Conservation (phyloP, 495 filamentous ascomycete genomes). For the Darksidea phi region DNA sequence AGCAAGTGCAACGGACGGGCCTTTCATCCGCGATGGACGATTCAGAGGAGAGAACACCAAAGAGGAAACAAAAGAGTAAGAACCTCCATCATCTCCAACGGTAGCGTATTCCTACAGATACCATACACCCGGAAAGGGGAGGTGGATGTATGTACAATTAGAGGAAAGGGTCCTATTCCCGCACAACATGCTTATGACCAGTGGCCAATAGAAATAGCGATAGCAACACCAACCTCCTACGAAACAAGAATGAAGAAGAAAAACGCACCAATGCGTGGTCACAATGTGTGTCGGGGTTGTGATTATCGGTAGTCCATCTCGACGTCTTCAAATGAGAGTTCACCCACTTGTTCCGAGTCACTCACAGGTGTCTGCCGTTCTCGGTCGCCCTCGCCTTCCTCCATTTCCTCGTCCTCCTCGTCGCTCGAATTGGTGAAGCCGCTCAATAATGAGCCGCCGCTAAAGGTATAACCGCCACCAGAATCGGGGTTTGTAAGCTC, state of each 20-base stretch:
- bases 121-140: conserved; percentile 1
- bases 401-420: conserved; percentile 94
- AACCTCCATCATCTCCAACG: conserved; percentile 3
- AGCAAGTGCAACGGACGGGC: too few species aligned
- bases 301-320: conserved; percentile 53
- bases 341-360: conserved; percentile 67
- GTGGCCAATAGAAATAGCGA: conserved; percentile 2
- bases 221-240: not conserved
- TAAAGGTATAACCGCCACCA: conserved; percentile 61
- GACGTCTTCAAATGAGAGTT: conserved; percentile 57
- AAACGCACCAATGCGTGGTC: conserved; percentile 34
- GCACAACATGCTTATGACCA: not conserved
- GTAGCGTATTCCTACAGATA: conserved; percentile 1
- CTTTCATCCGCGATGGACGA: not conserved
- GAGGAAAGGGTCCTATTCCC: not conserved
- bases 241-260: not conserved
- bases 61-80: not conserved
- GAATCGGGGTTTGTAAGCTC: conserved; percentile 69
- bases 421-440: conserved; percentile 96
- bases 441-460: conserved; percentile 61
- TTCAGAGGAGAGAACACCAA: too few species aligned
- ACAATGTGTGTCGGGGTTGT: conserved; percentile 3
- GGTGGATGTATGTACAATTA: conserved; percentile 4
- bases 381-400: conserved; percentile 66
- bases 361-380: conserved; percentile 34